Percentiles rank a stretch among this genome's conserved stretches.
Conservation (phyloP, 768 basidiomycete species). For the Hirschioporus abietinus region DNA sequence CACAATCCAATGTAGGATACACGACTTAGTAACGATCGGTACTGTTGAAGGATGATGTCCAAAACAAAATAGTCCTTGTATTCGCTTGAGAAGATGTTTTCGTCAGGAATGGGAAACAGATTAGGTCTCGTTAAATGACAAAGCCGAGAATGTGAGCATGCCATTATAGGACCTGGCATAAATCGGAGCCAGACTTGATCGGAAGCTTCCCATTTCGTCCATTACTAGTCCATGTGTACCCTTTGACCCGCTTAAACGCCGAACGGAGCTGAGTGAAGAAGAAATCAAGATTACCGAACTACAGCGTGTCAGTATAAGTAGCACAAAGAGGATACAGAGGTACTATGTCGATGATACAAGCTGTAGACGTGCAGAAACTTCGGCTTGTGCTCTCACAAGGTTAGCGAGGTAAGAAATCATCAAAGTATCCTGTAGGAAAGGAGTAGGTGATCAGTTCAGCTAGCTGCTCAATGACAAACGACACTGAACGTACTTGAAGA, state of each 20-base stretch:
- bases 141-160: not conserved
- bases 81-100: not conserved
- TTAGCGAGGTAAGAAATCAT: constrained; percentile 95
- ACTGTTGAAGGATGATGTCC: not conserved
- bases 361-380: constrained; percentile 83
- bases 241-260: not conserved
- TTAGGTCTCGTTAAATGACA: not conserved
- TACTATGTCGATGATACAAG: constrained; percentile 51
- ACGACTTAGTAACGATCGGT: too few relatives aligned
- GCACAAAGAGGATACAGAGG: not conserved
- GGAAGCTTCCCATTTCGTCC: not conserved
- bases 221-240: not conserved
- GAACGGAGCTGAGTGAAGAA: not conserved
- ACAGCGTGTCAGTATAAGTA: not conserved
- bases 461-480: not conserved
- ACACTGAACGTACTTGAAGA: constrained; percentile 51
- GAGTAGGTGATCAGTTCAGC: constrained; percentile 7
- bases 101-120: not conserved
- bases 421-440: constrained; percentile 64
- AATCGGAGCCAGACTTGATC: not conserved
- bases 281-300: not conserved
- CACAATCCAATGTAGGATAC: too few relatives aligned
- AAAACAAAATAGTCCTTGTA: not conserved
- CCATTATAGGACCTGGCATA: not conserved
- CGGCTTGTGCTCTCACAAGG: constrained; percentile 88